A percentile compares a stretch with the other conserved stretches of the same genome.
Evolutionary conservation across 805 yeast genomes (phyloP).

Genomic region (Vanderwaltozyma verrucispora): DNA sequence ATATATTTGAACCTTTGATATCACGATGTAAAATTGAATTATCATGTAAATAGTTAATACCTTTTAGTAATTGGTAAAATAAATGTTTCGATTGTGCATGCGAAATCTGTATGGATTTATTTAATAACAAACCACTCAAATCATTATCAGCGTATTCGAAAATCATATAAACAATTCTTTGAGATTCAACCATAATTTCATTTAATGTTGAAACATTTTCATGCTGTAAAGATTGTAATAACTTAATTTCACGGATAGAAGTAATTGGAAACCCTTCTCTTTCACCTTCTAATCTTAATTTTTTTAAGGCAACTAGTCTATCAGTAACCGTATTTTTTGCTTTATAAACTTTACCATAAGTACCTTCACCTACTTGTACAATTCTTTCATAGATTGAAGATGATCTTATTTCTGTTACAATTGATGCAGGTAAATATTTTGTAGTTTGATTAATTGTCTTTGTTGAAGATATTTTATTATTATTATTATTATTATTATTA

Average conservation of each 20-base stretch:
- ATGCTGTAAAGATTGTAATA: constrained; percentile 71
- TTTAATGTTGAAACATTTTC: constrained; percentile 67
- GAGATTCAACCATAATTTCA: constrained; percentile 79
- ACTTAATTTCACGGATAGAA: constrained; percentile 81
- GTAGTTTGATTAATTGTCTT: neutral
- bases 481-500: no score
- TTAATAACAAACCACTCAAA: constrained; percentile 75
- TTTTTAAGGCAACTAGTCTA: constrained; percentile 75
- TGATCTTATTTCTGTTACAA: constrained; percentile 9
- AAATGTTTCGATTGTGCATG: constrained; percentile 59
- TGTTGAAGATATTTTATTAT: no score
- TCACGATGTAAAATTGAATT: constrained; percentile 68
- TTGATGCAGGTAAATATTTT: neutral
- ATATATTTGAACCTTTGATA: constrained; percentile 70
- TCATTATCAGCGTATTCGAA: constrained; percentile 93
- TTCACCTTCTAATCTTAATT: constrained; percentile 74
- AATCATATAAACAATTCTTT: constrained; percentile 67
- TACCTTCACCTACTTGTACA: constrained; percentile 96
- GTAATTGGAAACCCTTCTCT: constrained; percentile 95
- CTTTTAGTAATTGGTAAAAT: constrained; percentile 55
- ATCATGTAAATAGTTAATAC: constrained; percentile 58
- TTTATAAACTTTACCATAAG: constrained; percentile 56
- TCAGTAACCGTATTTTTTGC: constrained; percentile 63
- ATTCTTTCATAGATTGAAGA: constrained; percentile 48
- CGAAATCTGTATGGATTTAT: constrained; percentile 52